Evolutionary conservation across 495 filamentous ascomycete genomes (phyloP), one percentile per base, ranked within the genome.

Genomic region (Halenospora varia): DNA sequence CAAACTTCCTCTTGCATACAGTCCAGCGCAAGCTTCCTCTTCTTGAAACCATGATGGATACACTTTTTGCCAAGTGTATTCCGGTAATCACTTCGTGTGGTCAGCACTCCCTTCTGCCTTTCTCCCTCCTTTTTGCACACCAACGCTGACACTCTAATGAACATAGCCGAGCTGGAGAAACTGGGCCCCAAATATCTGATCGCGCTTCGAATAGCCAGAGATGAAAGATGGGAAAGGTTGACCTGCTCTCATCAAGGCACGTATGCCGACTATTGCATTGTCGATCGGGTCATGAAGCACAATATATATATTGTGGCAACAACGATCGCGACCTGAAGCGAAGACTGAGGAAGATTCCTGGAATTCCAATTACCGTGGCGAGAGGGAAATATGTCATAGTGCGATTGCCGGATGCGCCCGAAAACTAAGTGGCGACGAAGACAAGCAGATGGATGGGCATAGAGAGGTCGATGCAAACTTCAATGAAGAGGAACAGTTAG

Each of bases 251-350:
- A 97, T 71, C 87, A 88, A 70, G 92, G 92, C 24, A 85, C 86
- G 1, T 96, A 96, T 77, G 92, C 92, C n/a, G 92, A 96, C 78
- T 92, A 97, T 61, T 97, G 92, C 66, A 81, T 97, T 9, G 92
- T 97, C 13, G 93, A 97, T 68, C 77, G 92, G 22, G 84, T 95
- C 20, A 81, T 82, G 66, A 77, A 83, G 61, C 84, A 88, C 63
- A 82, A 86, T 63, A 85, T 95, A 35, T 96, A 96, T 70, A 87
- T 96, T 60, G 89, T 93, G 18, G 92, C 82, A 40, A 95, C 92
- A 97, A 97, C 71, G 92, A 97, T 82, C 72, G 82, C 40, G 87
- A 88, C 64, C 65, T 85, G 75, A 95, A 94, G 74, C 77, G 90
- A 63, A 55, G 51, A n/a, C n/a, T n/a, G n/a, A n/a, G n/a, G n/a